Conservation (phyloP, 2,329 filamentous ascomycete genomes). For the Aspergillus unguis region DNA sequence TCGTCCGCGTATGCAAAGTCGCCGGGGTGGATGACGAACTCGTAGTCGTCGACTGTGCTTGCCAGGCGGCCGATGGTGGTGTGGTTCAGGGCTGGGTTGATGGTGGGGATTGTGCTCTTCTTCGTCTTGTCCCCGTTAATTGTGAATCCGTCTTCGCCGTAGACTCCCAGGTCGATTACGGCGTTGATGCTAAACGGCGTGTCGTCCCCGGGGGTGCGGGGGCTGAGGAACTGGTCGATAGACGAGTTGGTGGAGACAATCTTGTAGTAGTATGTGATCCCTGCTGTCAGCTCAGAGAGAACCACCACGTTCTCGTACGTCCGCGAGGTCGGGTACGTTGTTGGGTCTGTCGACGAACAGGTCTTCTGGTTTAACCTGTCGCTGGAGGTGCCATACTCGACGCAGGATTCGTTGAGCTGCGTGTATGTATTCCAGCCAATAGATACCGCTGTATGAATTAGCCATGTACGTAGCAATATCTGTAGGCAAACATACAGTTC, state of each 20-base stretch:
- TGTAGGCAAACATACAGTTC: conserved; percentile 39
- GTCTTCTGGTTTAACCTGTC: conserved; percentile 36
- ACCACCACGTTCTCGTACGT: conserved; percentile 53
- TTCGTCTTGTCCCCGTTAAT: conserved; percentile 45
- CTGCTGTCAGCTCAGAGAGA: conserved; percentile 47
- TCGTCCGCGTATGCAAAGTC: conserved; percentile 60
- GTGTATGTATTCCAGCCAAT: conserved; percentile 59
- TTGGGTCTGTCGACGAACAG: conserved; percentile 45
- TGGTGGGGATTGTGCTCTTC: conserved; percentile 47
- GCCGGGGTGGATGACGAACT: conserved; percentile 42
- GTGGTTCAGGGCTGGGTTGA: conserved; percentile 55
- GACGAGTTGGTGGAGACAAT: conserved; percentile 56
- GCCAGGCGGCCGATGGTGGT: conserved; percentile 57
- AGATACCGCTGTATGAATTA: conserved; percentile 43
- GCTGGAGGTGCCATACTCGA: conserved; percentile 50
- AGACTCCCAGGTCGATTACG: conserved; percentile 56
- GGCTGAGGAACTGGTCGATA: conserved; percentile 53
- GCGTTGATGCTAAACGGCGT: conserved; percentile 53
- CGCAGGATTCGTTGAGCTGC: conserved; percentile 46
- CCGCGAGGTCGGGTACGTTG: conserved; percentile 54
- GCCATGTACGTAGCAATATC: not conserved
- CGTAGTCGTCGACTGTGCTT: conserved; percentile 53
- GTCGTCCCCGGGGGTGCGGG: conserved; percentile 52
- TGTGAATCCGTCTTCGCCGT: conserved; percentile 54
- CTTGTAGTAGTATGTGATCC: conserved; percentile 60